Conservation (phyloP, 805 yeast genomes). For the Nakazawaea siamensis region DNA sequence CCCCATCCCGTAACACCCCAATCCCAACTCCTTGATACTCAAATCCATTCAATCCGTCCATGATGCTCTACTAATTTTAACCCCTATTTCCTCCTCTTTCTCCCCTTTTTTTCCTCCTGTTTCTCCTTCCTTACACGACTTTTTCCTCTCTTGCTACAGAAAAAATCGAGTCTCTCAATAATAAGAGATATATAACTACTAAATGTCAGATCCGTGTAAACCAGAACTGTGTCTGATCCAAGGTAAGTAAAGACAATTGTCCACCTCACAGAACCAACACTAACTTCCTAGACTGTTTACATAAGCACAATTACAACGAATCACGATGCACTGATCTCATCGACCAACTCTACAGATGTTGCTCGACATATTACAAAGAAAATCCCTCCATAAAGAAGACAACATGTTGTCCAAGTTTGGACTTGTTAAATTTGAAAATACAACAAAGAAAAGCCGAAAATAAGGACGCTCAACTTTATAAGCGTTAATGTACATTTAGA, state of each 20-base stretch:
- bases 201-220: constrained; percentile 47
- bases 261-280: not conserved
- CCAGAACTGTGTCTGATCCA: constrained; percentile 79
- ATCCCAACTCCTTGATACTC: constrained; percentile 1
- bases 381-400: constrained; percentile 54
- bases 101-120: not conserved
- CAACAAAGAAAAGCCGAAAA: constrained; percentile 51
- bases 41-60: constrained; percentile 1
- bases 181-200: too few species aligned
- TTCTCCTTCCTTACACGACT: too few species aligned
- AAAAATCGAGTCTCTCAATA: too few species aligned
- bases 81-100: not conserved
- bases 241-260: constrained; percentile 32
- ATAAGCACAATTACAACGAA: constrained; percentile 57
- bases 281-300: constrained; percentile 47
- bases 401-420: constrained; percentile 73
- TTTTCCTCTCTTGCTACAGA: too few species aligned
- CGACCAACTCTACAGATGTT: constrained; percentile 68
- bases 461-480: not conserved
- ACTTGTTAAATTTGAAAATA: constrained; percentile 52
- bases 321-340: constrained; percentile 63
- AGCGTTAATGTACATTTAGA: constrained; percentile 51
- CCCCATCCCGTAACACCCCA: constrained; percentile 1
- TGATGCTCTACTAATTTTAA: not conserved
- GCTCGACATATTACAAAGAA: constrained; percentile 53